A percentile compares a stretch with the other conserved stretches of the same genome.
phyloP scores from a whole-genome alignment of 768 basidiomycete genomes.

The Gyrodon lividus region DNA sequence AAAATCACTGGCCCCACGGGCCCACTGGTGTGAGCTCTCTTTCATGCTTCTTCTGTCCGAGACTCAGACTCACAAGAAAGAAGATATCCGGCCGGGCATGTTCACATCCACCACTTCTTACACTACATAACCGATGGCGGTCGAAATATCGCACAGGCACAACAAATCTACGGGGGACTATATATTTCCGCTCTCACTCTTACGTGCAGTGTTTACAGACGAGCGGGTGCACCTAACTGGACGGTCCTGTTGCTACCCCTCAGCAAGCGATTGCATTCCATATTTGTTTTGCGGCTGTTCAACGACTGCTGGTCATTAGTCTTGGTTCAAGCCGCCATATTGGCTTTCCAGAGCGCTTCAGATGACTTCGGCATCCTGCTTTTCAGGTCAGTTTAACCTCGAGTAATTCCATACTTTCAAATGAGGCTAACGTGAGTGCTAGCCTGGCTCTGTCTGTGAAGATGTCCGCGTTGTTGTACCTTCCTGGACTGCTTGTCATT shows the following conservation, averaged over 20 bases:
- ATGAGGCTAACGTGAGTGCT: conserved; percentile 3
- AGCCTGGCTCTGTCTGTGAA: conserved; percentile 79
- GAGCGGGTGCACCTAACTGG: conserved; percentile 70
- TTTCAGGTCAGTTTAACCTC: conserved; percentile 59
- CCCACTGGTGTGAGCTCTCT: conserved; percentile 72
- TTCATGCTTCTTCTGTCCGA: neutral
- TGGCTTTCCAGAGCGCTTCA: conserved; percentile 58
- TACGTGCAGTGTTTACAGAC: conserved; percentile 66
- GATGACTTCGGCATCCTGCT: conserved; percentile 66
- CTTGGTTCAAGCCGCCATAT: conserved; percentile 61
- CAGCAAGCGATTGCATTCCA: conserved; percentile 93
- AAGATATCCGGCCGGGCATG: conserved; percentile 94
- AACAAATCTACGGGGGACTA: conserved; percentile 74
- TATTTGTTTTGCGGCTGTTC: conserved; percentile 88
- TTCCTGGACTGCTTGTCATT: conserved; percentile 85
- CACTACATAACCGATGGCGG: conserved; percentile 63
- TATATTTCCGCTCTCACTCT: conserved; percentile 68
- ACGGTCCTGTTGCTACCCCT: conserved; percentile 68
- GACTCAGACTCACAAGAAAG: conserved; percentile 3
- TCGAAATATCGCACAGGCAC: conserved; percentile 57
- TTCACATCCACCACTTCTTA: conserved; percentile 76
- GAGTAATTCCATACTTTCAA: neutral
- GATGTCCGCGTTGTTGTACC: conserved; percentile 89
- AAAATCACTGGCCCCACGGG: conserved; percentile 88
- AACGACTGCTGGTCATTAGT: conserved; percentile 90